These are phyloP conservation scores for Termitomyces sp. DNA, from an alignment of 768 basidiomycete species.

Conservation along the genomic window DNA sequence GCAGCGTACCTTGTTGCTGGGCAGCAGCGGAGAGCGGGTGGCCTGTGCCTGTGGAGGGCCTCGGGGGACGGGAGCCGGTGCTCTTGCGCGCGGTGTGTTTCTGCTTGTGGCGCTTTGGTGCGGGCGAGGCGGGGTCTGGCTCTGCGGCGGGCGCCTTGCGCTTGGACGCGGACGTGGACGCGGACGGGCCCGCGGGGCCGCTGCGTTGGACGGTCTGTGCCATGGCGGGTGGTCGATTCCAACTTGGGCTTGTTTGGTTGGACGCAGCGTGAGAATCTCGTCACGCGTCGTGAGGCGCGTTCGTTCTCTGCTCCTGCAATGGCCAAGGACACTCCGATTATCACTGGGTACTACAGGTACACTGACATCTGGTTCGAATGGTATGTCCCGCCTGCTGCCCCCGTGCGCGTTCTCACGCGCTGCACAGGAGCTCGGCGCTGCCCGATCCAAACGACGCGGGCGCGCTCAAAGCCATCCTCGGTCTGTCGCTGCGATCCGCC, in stretches of 20 bases:
- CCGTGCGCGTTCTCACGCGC: neutral
- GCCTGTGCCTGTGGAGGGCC: conserved; percentile 22
- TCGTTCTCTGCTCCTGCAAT: conserved; percentile 13
- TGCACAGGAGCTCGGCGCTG: conserved; percentile 48
- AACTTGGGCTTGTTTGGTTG: conserved; percentile 19
- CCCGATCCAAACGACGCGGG: conserved; percentile 53
- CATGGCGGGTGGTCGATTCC: conserved; percentile 33
- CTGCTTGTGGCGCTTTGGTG: conserved; percentile 44
- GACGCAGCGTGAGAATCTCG: conserved; percentile 5
- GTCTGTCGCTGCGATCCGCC: conserved; percentile 19
- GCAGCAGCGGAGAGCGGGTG: neutral
- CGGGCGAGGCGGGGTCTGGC: conserved; percentile 42
- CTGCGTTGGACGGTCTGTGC: conserved; percentile 63
- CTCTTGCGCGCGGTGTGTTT: conserved; percentile 80
- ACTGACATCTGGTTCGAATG: conserved; percentile 85
- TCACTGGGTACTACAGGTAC: conserved; percentile 77
- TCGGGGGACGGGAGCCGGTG: conserved; percentile 64
- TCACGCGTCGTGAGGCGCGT: conserved; percentile 1
- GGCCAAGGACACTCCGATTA: conserved; percentile 31
- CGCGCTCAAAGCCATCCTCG: conserved; percentile 64
- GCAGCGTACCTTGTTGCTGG: conserved; percentile 2
- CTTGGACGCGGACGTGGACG: too few species aligned
- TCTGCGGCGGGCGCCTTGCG: conserved; percentile 38
- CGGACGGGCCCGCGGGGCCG: conserved; percentile 31
- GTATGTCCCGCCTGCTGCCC: conserved; percentile 26